A percentile compares a stretch with the other conserved stretches of the same genome.
phyloP scores from a whole-genome alignment of 305 asterid genomes.

The Fraxinus angustifolia region DNA sequence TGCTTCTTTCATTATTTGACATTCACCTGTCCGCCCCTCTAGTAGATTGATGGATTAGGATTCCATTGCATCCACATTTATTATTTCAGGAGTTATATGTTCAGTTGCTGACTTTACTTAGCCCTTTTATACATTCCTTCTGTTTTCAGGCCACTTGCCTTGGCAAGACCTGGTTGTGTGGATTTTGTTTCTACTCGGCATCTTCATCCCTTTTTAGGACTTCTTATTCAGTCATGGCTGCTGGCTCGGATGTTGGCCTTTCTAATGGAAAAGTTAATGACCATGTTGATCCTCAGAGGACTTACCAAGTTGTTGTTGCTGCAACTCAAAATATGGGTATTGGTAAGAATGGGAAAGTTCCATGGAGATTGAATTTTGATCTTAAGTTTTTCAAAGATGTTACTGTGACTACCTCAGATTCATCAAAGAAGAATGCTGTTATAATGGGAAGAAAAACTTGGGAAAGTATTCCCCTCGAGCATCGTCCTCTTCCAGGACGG shows the following conservation, averaged over 20 bases:
- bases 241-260: conserved; percentile 19
- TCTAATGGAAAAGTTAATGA: conserved; percentile 29
- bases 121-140: background rate
- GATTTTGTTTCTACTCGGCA: background rate
- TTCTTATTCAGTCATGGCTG: conserved; percentile 38
- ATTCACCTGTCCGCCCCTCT: background rate
- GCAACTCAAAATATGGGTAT: conserved; percentile 88
- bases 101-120: background rate
- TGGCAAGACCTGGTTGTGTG: background rate
- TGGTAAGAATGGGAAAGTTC: conserved; percentile 82
- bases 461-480: conserved; percentile 86
- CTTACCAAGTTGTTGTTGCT: conserved; percentile 89
- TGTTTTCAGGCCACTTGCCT: background rate
- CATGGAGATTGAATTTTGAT: conserved; percentile 89
- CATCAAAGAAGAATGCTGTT: conserved; percentile 78
- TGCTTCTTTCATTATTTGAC: background rate
- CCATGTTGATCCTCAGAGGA: conserved; percentile 43
- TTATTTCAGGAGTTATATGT: background rate
- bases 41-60: background rate
- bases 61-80: background rate
- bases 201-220: background rate
- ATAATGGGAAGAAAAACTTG: conserved; percentile 96
- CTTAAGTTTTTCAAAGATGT: conserved; percentile 80
- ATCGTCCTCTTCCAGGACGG: conserved; percentile 85
- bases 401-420: conserved; percentile 58